Evolutionary conservation across 2,329 filamentous ascomycete genomes (phyloP), one percentile per base, ranked within the genome.

Genomic region (Fusarium beomiforme): DNA sequence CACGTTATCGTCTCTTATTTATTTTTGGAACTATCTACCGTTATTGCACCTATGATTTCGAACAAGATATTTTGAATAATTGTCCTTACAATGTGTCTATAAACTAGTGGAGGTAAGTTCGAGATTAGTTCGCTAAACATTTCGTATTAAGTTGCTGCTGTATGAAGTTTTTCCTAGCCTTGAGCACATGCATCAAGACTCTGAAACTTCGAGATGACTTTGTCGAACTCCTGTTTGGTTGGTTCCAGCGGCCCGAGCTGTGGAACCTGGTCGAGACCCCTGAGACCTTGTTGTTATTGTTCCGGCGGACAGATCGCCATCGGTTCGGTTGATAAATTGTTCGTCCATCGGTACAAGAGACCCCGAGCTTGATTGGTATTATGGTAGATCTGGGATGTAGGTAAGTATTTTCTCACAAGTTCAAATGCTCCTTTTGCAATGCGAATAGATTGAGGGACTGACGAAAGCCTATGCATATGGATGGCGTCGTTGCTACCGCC

Each of bases 191-290:
- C 26, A 24, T 56, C 13, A 53, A 24, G 16, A 17, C 23, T 12
- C 13, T n/a, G 12, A 8, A 29, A 23, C 24, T 19, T 31, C n/a
- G n/a, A 46, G 14, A 50, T 65, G 62, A 50, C 33, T 69, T 55
- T 59, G 14, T 33, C n/a, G 33, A 58, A 21, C 41, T 53, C 43
- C 56, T 64, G 69, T 31, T 66, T 64, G 69, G 65, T 70, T 65
- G 57, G 71, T 55, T 68, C 61, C 42, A 67, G 66, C 54, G 49
- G 70, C 34, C 68, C 65, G 54, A 66, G 59, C 46, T 63, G 39
- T 67, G 43, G 64, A 51, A 46, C 36, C 64, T 53, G 49, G 43
- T 39, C 41, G 23, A 62, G 47, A 67, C 63, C 63, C 64, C 39
- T 63, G 61, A 23, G 26, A 42, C 43, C 43, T 29, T 64, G 31